Percentiles rank a stretch among this genome's conserved stretches.
Conservation (phyloP, 179 eudicot genomes). For the Silene vulgaris region DNA sequence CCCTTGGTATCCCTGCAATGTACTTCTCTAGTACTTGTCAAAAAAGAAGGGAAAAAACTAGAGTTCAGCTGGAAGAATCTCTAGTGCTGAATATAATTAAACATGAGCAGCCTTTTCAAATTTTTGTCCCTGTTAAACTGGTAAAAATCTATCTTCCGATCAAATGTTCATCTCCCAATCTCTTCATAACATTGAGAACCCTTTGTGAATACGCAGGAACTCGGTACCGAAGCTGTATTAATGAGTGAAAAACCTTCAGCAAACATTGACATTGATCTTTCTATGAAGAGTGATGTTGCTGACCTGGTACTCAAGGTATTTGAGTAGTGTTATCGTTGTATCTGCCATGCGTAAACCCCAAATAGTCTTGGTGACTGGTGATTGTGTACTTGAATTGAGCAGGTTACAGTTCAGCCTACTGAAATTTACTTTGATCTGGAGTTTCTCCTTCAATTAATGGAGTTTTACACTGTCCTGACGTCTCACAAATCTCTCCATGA, state of each 20-base stretch:
- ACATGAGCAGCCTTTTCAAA: background rate
- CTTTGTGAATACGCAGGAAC: conserved; percentile 32
- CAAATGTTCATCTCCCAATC: background rate
- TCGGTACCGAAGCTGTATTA: conserved; percentile 24
- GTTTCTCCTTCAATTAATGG: conserved; percentile 47
- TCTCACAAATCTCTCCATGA: conserved; percentile 47
- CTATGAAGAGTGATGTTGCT: conserved; percentile 34
- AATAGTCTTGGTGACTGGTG: background rate
- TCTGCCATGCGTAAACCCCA: background rate
- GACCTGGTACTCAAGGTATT: conserved; percentile 46
- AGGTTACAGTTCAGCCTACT: conserved; percentile 63
- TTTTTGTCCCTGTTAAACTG: background rate
- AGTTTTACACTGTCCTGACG: conserved; percentile 45
- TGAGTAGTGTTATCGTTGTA: background rate
- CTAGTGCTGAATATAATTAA: background rate
- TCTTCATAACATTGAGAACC: background rate
- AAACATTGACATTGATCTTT: conserved; percentile 49
- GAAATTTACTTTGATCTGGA: conserved; percentile 52
- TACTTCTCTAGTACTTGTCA: background rate
- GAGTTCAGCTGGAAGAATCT: no score
- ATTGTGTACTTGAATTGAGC: conserved; percentile 22
- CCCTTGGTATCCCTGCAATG: background rate
- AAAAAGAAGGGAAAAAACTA: no score
- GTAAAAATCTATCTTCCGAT: background rate
- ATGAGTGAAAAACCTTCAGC: conserved; percentile 37